Conservation (phyloP, 495 filamentous ascomycete species). For the Alectoria sarmentosa region DNA sequence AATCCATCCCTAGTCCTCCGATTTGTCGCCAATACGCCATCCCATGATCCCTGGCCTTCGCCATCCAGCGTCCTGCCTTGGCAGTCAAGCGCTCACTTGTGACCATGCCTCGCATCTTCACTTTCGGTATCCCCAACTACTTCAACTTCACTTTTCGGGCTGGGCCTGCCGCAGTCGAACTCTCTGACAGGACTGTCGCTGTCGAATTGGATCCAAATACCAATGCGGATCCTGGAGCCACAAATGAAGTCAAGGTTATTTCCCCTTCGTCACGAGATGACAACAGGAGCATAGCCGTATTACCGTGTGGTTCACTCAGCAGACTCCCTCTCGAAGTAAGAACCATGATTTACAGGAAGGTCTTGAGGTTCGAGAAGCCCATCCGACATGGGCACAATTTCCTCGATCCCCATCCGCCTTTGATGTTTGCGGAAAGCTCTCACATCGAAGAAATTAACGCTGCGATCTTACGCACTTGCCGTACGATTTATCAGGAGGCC, state of each 20-base stretch:
- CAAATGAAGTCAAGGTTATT: background rate
- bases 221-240: background rate
- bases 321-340: background rate
- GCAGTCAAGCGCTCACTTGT: background rate
- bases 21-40: background rate
- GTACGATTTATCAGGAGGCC: background rate
- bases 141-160: background rate
- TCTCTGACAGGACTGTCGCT: background rate
- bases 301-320: background rate
- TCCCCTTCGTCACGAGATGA: background rate
- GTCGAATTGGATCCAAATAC: background rate
- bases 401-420: background rate
- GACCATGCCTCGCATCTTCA: background rate
- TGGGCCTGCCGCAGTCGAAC: background rate
- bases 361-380: background rate
- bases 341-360: background rate
- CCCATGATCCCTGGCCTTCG: no score
- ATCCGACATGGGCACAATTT: background rate
- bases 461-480: slow-evolving; percentile 2
- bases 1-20: no score
- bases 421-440: background rate
- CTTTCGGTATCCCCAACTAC: background rate
- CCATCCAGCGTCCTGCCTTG: no score
- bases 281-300: background rate
- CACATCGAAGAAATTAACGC: background rate